Percentiles rank a stretch among this genome's conserved stretches.
phyloP scores from a whole-genome alignment of 192 early-diverging fungal genomes.

The Dissophora globulifera region DNA sequence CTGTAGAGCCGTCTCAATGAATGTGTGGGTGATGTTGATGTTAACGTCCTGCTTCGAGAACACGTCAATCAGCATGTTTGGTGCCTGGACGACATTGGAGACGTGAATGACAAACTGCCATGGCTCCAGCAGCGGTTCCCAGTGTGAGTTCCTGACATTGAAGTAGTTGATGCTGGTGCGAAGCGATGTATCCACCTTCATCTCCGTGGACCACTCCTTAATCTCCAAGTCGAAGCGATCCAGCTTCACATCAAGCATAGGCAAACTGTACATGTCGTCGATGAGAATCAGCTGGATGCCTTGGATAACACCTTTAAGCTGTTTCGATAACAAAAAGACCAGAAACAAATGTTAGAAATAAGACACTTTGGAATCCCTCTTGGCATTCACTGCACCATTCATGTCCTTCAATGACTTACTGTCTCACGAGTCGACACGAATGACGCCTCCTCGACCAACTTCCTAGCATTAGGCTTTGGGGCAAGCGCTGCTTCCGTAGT shows the following conservation, averaged over 20 bases:
- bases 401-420: conserved; percentile 36
- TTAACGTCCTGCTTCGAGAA: conserved; percentile 79
- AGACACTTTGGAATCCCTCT: no score
- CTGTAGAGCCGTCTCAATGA: conserved; percentile 74
- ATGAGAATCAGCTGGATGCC: conserved; percentile 86
- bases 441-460: conserved; percentile 28
- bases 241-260: conserved; percentile 86
- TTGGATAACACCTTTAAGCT: conserved; percentile 71
- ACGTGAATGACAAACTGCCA: conserved; percentile 78
- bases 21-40: conserved; percentile 88
- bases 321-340: conserved; percentile 1
- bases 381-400: neutral
- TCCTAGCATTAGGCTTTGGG: conserved; percentile 24
- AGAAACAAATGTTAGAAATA: no score
- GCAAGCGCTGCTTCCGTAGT: conserved; percentile 1
- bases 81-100: conserved; percentile 51
- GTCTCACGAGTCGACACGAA: conserved; percentile 65
- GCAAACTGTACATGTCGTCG: conserved; percentile 94
- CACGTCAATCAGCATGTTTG: conserved; percentile 69
- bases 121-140: conserved; percentile 97
- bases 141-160: conserved; percentile 97
- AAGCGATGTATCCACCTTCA: conserved; percentile 73
- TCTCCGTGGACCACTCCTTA: conserved; percentile 83
- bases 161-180: conserved; percentile 90
- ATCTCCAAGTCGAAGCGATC: conserved; percentile 84